phyloP scores from a whole-genome alignment of 2,329 filamentous ascomycete genomes.

The Arthrobotrys pseudoclavata region DNA sequence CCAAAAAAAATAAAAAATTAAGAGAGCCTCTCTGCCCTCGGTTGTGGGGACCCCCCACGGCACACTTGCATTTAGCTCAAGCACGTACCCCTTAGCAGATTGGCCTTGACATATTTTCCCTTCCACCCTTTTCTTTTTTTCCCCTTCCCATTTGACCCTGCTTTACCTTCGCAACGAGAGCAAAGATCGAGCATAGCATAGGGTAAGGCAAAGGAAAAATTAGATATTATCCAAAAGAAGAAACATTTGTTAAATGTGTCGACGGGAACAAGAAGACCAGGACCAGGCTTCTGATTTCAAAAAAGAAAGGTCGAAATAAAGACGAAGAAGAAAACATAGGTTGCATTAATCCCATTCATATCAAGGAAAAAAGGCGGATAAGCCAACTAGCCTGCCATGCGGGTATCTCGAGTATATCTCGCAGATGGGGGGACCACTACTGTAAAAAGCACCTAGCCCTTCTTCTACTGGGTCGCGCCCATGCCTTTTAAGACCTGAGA shows the following conservation, averaged over 20 bases:
- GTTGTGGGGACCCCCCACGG: constrained; percentile 60
- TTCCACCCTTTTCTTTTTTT: constrained; percentile 43
- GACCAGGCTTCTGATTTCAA: constrained; percentile 50
- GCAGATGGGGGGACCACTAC: constrained; percentile 59
- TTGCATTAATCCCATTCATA: constrained; percentile 55
- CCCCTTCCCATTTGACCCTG: constrained; percentile 5
- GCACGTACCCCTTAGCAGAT: constrained; percentile 61
- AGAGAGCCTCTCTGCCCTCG: constrained; percentile 56
- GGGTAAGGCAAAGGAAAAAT: constrained; percentile 56
- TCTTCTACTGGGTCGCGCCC: constrained; percentile 47
- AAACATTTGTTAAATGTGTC: constrained; percentile 52
- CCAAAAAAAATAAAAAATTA: constrained; percentile 41
- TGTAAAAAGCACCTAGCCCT: constrained; percentile 39
- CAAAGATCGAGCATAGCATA: constrained; percentile 40
- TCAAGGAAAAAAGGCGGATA: constrained; percentile 53
- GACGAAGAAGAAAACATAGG: constrained; percentile 52
- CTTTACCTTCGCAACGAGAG: constrained; percentile 31
- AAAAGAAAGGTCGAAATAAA: constrained; percentile 51
- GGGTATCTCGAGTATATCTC: constrained; percentile 60
- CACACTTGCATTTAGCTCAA: constrained; percentile 55
- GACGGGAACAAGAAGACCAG: constrained; percentile 41
- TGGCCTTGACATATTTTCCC: constrained; percentile 60
- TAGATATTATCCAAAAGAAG: constrained; percentile 60
- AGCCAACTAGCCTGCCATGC: constrained; percentile 56
- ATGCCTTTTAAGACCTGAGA: constrained; percentile 57